These are phyloP conservation scores for Aspergillus novofumigatus DNA, from an alignment of 2,329 filamentous ascomycete species.

Conservation along the genomic window DNA sequence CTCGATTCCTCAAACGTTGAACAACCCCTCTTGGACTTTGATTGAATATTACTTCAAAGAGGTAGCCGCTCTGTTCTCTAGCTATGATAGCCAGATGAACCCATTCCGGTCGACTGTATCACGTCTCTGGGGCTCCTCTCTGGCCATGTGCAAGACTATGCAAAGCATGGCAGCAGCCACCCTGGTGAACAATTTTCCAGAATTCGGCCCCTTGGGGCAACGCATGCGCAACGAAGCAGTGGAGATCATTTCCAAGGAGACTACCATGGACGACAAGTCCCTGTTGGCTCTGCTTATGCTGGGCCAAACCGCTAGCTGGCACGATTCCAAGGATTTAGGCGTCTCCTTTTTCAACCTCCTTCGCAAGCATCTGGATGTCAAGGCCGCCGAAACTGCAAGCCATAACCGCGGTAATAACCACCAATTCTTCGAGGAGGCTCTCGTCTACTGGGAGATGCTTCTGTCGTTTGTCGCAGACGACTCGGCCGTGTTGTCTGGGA, in stretches of 20 bases:
- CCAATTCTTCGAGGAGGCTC: constrained; percentile 53
- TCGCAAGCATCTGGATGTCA: constrained; percentile 39
- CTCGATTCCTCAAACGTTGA: constrained; percentile 38
- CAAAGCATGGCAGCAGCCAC: constrained; percentile 63
- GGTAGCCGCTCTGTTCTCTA: constrained; percentile 59
- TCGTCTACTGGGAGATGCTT: constrained; percentile 59
- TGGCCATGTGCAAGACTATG: constrained; percentile 57
- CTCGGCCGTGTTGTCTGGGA: constrained; percentile 23
- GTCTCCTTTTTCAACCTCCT: constrained; percentile 47
- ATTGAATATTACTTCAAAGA: constrained; percentile 63
- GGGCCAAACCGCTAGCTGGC: constrained; percentile 58
- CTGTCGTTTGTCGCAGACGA: constrained; percentile 50
- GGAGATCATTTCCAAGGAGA: constrained; percentile 48
- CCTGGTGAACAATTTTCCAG: constrained; percentile 54
- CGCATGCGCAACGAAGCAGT: constrained; percentile 52
- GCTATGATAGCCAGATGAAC: constrained; percentile 60
- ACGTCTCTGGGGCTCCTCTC: constrained; percentile 54
- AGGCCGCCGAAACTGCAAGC: constrained; percentile 26
- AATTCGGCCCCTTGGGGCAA: constrained; percentile 48
- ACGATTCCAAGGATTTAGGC: constrained; percentile 53
- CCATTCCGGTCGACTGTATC: constrained; percentile 58
- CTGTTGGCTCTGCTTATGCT: constrained; percentile 57
- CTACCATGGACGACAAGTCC: constrained; percentile 49
- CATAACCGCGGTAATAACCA: constrained; percentile 39
- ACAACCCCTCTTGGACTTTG: constrained; percentile 52